A percentile compares a stretch with the other conserved stretches of the same genome.
These are phyloP conservation scores for Chytridium lagenaria DNA, from an alignment of 371 early-diverging fungal species.

Conservation along the genomic window DNA sequence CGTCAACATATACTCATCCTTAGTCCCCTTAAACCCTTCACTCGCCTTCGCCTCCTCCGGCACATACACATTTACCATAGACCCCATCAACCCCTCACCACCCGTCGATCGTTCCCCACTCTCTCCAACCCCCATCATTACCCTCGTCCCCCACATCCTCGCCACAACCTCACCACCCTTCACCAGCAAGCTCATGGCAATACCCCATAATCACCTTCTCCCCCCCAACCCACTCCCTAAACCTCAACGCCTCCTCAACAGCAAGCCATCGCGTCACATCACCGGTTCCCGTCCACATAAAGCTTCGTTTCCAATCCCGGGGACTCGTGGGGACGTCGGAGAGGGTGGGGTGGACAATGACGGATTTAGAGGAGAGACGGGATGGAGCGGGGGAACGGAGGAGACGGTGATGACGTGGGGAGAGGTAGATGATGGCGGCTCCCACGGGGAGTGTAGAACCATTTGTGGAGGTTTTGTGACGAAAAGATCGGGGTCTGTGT, in stretches of 20 bases:
- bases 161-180: constrained; percentile 66
- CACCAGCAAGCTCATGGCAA: constrained; percentile 60
- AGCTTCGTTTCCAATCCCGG: background rate
- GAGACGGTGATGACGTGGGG: constrained; percentile 55
- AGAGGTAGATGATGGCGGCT: constrained; percentile 63
- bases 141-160: constrained; percentile 61
- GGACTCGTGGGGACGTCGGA: background rate
- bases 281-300: constrained; percentile 27
- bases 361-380: constrained; percentile 45
- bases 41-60: constrained; percentile 38
- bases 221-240: constrained; percentile 66
- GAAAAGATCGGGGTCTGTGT: constrained; percentile 68
- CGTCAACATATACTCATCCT: constrained; percentile 32
- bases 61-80: constrained; percentile 71
- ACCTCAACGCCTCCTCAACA: constrained; percentile 61
- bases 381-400: background rate
- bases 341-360: constrained; percentile 47
- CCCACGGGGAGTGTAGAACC: constrained; percentile 68
- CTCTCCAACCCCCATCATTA: constrained; percentile 49
- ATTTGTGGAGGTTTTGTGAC: constrained; percentile 71
- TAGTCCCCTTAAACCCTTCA: background rate
- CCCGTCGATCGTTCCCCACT: constrained; percentile 30
- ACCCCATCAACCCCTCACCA: constrained; percentile 36
- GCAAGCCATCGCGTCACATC: constrained; percentile 44
- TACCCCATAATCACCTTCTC: constrained; percentile 67